A percentile compares a stretch with the other conserved stretches of the same genome.
Conservation (phyloP, 2,329 filamentous ascomycete genomes). For the Curvularia spicifera region DNA sequence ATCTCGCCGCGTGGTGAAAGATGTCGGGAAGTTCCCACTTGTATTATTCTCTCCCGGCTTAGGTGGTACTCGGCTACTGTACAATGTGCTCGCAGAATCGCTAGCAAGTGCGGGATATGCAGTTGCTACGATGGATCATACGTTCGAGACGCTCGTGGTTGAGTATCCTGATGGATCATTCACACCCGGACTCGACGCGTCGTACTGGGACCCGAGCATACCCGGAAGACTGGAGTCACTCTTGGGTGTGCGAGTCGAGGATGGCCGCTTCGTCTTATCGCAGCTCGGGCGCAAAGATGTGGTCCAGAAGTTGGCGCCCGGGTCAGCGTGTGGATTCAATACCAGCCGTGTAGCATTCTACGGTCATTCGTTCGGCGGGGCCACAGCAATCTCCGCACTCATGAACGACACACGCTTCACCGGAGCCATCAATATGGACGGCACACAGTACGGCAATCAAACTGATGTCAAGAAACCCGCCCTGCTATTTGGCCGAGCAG, state of each 20-base stretch:
- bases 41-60: no score
- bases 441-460: not conserved
- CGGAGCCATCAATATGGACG: no score
- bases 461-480: not conserved
- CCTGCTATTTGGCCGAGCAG: not conserved
- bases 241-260: no score
- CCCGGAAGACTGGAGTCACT: no score
- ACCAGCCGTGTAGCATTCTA: not conserved
- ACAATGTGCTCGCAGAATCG: not conserved
- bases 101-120: not conserved
- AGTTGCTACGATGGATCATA: not conserved
- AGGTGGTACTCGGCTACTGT: not conserved
- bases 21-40: no score
- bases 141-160: not conserved
- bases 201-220: no score
- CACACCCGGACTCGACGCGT: not conserved
- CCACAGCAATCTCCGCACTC: not conserved
- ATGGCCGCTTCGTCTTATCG: no score
- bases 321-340: not conserved
- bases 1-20: no score
- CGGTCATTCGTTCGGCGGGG: not conserved
- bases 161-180: not conserved
- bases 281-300: not conserved
- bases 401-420: not conserved
- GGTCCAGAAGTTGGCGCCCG: not conserved